A percentile compares a stretch with the other conserved stretches of the same genome.
phyloP scores from a whole-genome alignment of 169 alveolate species.

The Blepharisma undulans region DNA sequence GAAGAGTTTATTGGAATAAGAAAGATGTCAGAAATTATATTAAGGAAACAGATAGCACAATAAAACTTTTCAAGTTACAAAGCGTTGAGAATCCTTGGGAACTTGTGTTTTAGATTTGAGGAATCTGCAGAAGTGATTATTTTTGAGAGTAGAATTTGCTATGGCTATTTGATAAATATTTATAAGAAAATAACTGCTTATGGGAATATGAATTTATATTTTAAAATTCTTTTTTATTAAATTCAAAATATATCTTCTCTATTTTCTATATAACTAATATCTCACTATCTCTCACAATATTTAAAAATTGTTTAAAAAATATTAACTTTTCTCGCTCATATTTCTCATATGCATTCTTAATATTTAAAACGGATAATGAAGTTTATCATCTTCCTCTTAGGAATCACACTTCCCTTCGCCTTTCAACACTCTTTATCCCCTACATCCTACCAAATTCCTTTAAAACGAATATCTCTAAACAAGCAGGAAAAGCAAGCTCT shows the following conservation, averaged over 20 bases:
- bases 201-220: neutral
- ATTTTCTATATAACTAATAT: too few relatives aligned
- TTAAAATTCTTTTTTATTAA: too few relatives aligned
- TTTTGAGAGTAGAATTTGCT: neutral
- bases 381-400: neutral
- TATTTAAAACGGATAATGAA: neutral
- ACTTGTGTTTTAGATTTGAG: neutral
- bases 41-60: too few relatives aligned
- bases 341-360: neutral
- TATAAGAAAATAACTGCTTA: neutral
- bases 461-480: neutral
- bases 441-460: neutral
- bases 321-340: neutral
- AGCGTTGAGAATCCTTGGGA: too few relatives aligned
- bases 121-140: neutral
- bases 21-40: too few relatives aligned
- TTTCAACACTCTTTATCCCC: neutral
- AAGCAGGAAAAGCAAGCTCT: neutral
- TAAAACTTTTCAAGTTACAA: too few relatives aligned
- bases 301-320: neutral
- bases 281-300: too few relatives aligned
- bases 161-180: neutral
- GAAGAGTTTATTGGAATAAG: too few relatives aligned
- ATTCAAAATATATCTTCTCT: too few relatives aligned
- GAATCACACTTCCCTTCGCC: neutral